Evolutionary conservation across 345 rosid species (phyloP), one percentile per base, ranked within the genome.

Genomic region (Angophora floribunda): DNA sequence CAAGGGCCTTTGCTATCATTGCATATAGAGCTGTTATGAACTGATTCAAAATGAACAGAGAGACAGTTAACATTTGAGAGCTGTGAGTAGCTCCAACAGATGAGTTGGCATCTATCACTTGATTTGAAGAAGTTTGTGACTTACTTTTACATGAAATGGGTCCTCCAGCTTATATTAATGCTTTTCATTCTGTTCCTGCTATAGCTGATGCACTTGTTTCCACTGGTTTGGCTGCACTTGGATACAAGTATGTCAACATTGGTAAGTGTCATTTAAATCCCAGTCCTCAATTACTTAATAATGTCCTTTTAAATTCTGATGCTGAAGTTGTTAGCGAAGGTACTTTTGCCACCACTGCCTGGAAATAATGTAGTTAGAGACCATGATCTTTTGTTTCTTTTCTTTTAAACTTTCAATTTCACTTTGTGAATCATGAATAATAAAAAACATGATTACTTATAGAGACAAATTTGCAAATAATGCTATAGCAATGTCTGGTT

Each of bases 201-300:
- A 88, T 89, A 89, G 96, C 93, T 9, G 95, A 93, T 90, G 95
- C 94, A 49, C 90, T 94, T 55, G 92, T 95, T 86, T 92, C 95
- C 67, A 93, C 92, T 13, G 94, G 97, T 70, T 90, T 95, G 88
- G 91, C 90, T n/a, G 87, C 86, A 86, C 92, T 93, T 32, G 94
- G 95, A 78, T 95, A 92, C 89, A 91, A 85, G 15, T 93, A 94
- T 90, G 95, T 94, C 49, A 95, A 93, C 85, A 91, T 95, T 61
- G 97, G 96, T 94, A 89, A 52, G 91, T 30, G 26, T 59, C 70
- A 13, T n/a, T 36, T 57, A 51, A 21, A 13, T 85, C n/a, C 80
- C 26, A 75, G 49, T 75, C 49, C 49, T 75, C 82, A 75, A 19
- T 75, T 75, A 26, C 82, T 36, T 75, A 36, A 75, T 36, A 4